Evolutionary conservation across 169 alveolate species (phyloP), one percentile per base, ranked within the genome.

Genomic region (Plasmodium chabaudi): DNA sequence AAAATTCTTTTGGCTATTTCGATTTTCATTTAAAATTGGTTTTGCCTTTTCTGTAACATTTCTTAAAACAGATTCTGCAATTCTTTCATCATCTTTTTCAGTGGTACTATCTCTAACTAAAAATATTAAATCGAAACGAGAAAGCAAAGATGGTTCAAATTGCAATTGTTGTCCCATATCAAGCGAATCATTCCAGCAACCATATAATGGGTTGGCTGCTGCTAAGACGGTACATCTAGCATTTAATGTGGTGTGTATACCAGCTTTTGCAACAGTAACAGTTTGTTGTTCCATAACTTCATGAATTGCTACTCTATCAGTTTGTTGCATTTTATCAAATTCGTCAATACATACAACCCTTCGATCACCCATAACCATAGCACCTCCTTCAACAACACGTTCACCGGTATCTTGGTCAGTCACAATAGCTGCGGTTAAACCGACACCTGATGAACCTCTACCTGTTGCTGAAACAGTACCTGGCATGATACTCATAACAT

Each of bases 141-240:
- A 97, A 19, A 99, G 94, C 44, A 99, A 95, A n/a, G 99, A 96
- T 72, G 98, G 99, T 19, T 99, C 99, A 57, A 99, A 96, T 49
- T 98, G 98, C 46, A 99, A 95, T 91, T 99, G 99, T 82, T 96
- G 95, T 23, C 95, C 93, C 25, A 98, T 96, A 53, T 98, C 95
- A 87, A 96, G 87, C 57, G 96, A 97, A 71, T 95, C 97, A 69
- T 96, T 94, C 97, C 98, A 99, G 65, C 97, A 98, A 0, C 99
- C 99, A 94, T 99, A 99, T 57, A 98, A 93, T 0, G 99, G 99
- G 90, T 99, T 99, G n/a, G 99, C 99, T 12, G 99, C 99, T 10
- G 99, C 99, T 49, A 99, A 93, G 2, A 99, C 99, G 51, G 98
- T 93, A 93, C 99, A 98, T 42, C 95, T 88, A 46, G 99, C 99